Evolutionary conservation across 139 green algal genomes (phyloP), one percentile per base, ranked within the genome.

Genomic region (Coelastrella sp.): DNA sequence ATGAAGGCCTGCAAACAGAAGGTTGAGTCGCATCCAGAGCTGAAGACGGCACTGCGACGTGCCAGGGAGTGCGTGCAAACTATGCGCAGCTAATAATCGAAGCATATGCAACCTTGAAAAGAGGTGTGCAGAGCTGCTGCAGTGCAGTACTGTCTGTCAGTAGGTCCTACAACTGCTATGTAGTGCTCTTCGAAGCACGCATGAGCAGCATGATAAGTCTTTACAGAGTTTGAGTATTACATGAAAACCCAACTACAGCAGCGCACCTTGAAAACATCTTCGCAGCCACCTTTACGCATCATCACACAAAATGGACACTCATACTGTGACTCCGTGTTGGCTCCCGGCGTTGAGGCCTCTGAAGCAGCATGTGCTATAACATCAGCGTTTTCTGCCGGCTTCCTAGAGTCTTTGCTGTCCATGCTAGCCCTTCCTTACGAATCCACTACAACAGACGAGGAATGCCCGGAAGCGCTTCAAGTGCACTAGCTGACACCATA

Each of bases 241-340:
- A 47, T 47, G 32, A 47, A 47, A 47, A 47, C 32, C 32, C 32
- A 47, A 47, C 32, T 47, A 47, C 6, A 54, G 54, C 54, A 83
- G 22, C 79, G 13, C 54, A 91, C 87, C 87, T 91, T 87, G 87
- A 91, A 91, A 4, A 64, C 22, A n/a, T 82, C 79, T 61, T 91
- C 87, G 66, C 87, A 91, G n/a, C 87, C 87, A 19, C 87, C 87
- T 57, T 91, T 91, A 54, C 87, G 87, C 87, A 91, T 91, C 87
- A 91, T 91, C 4, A 91, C 87, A 59, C 87, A 91, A n/a, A 91
- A 91, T 4, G 87, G 87, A 66, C 87, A 91, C 16, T 91, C 87
- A 71, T 83, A 83, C 73, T 19, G 20, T 7, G 17, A 71, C 19
- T n/a, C 66, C 5, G 83, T 88, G 83, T 81, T 68, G 19, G 83